Evolutionary conservation across 805 yeast genomes (phyloP).

Genomic region (Cyberlindnera meyerae): DNA sequence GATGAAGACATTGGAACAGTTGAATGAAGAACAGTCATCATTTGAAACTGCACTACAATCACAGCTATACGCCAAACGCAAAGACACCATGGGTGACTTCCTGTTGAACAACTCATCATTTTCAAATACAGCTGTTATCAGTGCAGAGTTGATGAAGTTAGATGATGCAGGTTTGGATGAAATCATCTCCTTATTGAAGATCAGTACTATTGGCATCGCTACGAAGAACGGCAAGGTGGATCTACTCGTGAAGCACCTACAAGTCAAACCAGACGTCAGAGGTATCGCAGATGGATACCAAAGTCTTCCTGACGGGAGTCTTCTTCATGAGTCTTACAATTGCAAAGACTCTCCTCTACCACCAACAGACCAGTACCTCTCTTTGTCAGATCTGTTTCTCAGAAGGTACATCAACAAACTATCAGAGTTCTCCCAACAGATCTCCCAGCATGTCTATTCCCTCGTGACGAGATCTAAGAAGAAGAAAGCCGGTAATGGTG

Average conservation of each 20-base stretch:
- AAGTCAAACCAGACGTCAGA: conserved; percentile 1
- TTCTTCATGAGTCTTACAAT: not conserved
- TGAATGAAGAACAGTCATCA: conserved; percentile 7
- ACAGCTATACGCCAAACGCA: conserved; percentile 17
- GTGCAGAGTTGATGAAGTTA: conserved; percentile 1
- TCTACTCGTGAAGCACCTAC: not conserved
- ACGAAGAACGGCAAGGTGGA: conserved; percentile 2
- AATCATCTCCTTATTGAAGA: not conserved
- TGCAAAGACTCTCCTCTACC: not conserved
- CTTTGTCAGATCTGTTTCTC: conserved; percentile 11
- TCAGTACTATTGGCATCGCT: not conserved
- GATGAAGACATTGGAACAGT: conserved; percentile 15
- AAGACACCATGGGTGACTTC: conserved; percentile 15
- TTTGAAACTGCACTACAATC: conserved; percentile 24
- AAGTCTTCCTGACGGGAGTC: not conserved
- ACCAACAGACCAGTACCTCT: conserved; percentile 7
- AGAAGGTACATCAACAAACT: conserved; percentile 11
- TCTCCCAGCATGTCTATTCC: conserved; percentile 10
- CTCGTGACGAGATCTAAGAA: conserved; percentile 14
- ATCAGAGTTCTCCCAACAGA: too few species aligned
- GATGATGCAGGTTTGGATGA: not conserved
- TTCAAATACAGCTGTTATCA: not conserved
- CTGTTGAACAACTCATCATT: conserved; percentile 2
- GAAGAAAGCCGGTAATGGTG: not conserved
- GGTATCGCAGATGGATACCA: not conserved